Conservation (phyloP, 257 asterid species). For the Osmanthus fragrans region DNA sequence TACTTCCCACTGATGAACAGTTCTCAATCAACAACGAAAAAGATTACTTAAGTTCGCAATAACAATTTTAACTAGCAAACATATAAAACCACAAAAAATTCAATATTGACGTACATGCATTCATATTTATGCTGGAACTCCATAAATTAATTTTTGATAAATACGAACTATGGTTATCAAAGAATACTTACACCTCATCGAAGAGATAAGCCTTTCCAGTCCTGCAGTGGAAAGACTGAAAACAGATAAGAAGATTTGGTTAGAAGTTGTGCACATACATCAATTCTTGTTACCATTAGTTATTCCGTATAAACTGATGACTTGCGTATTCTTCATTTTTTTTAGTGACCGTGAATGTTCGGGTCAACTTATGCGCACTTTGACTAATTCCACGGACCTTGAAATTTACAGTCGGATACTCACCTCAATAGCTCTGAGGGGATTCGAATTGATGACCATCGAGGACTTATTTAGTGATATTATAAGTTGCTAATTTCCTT, state of each 20-base stretch:
- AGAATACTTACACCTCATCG: conserved; percentile 59
- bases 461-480: background rate
- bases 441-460: too few relatives aligned
- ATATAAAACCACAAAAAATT: too few relatives aligned
- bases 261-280: conserved; percentile 28
- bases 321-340: background rate
- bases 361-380: too few relatives aligned
- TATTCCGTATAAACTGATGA: background rate
- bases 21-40: background rate
- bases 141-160: background rate
- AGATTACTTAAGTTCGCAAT: background rate
- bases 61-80: too few relatives aligned
- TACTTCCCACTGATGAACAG: background rate
- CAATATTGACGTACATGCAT: background rate
- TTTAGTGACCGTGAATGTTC: too few relatives aligned
- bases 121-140: background rate
- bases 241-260: conserved; percentile 28
- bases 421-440: too few relatives aligned
- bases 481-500: background rate
- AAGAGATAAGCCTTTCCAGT: conserved; percentile 85
- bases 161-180: conserved; percentile 3
- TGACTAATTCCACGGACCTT: too few relatives aligned
- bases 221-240: conserved; percentile 69
- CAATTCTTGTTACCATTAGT: background rate
- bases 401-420: too few relatives aligned